A percentile compares a stretch with the other conserved stretches of the same genome.
These are phyloP conservation scores for Aulographum hederae DNA, from an alignment of 2,329 filamentous ascomycete genomes.

Conservation along the genomic window DNA sequence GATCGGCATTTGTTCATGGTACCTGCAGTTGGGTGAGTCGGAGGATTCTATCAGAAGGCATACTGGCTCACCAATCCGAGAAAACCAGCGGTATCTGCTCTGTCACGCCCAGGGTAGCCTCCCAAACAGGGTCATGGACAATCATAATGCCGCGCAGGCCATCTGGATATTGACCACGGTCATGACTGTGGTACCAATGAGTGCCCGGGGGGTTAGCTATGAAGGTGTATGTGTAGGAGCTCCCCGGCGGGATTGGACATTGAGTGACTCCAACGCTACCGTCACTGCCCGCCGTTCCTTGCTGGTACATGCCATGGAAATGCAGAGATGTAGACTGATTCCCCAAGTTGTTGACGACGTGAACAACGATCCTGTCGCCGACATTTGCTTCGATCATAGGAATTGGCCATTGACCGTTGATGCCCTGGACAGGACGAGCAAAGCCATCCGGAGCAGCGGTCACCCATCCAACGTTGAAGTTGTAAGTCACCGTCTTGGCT, in stretches of 20 bases:
- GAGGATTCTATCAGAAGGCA: constrained; percentile 43
- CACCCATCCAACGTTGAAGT: constrained; percentile 37
- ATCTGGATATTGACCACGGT: not conserved
- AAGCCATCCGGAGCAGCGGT: constrained; percentile 38
- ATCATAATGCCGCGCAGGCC: constrained; percentile 1
- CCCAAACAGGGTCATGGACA: constrained; percentile 23
- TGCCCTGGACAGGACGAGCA: constrained; percentile 2
- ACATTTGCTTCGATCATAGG: constrained; percentile 1
- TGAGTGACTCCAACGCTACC: constrained; percentile 3
- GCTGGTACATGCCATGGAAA: constrained; percentile 5
- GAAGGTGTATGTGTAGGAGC: constrained; percentile 4
- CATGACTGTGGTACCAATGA: constrained; percentile 29
- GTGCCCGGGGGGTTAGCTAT: constrained; percentile 37
- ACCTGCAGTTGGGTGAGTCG: too few species aligned
- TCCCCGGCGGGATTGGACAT: constrained; percentile 4
- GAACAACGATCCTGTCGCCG: constrained; percentile 3
- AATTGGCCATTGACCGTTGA: constrained; percentile 4
- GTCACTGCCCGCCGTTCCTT: constrained; percentile 2
- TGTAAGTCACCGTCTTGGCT: constrained; percentile 11
- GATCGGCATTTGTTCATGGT: constrained; percentile 37
- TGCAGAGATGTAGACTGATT: constrained; percentile 16
- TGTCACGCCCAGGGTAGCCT: constrained; percentile 33
- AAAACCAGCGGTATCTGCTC: constrained; percentile 47
- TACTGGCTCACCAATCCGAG: constrained; percentile 49
- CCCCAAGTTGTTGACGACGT: constrained; percentile 3